A percentile compares a stretch with the other conserved stretches of the same genome.
phyloP scores from a whole-genome alignment of 2,329 filamentous ascomycete genomes.

The Iodosphaeria phyllophila region DNA sequence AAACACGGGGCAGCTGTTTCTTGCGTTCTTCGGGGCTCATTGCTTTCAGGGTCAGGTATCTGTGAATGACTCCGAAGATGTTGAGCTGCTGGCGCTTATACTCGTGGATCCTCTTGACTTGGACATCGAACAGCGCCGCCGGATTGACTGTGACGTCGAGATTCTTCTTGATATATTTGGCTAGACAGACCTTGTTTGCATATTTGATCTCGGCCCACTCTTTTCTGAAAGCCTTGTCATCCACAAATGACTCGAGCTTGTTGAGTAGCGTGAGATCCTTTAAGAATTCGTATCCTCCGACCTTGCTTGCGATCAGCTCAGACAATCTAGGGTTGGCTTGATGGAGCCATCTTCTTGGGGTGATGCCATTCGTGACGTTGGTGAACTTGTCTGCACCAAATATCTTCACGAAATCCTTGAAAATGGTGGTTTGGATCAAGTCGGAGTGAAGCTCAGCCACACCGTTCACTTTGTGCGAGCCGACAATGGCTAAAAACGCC shows the following conservation, averaged over 20 bases:
- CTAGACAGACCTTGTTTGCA: constrained; percentile 83
- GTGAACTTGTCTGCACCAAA: constrained; percentile 96
- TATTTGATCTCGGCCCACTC: constrained; percentile 96
- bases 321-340: constrained; percentile 91
- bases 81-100: constrained; percentile 99
- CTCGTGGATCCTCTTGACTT: constrained; percentile 98
- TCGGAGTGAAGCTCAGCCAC: constrained; percentile 96
- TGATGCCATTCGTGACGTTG: constrained; percentile 97
- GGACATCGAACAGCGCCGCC: constrained; percentile 78
- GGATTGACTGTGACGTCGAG: constrained; percentile 75
- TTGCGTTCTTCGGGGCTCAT: constrained; percentile 71
- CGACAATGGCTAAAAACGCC: constrained; percentile 87
- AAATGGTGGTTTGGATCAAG: constrained; percentile 96
- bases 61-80: constrained; percentile 93
- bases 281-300: constrained; percentile 66
- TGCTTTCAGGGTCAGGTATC: constrained; percentile 76
- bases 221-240: constrained; percentile 80
- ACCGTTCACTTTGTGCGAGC: constrained; percentile 97
- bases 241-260: constrained; percentile 64
- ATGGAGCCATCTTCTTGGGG: constrained; percentile 87
- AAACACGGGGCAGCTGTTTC: constrained; percentile 73
- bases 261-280: constrained; percentile 78
- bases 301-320: constrained; percentile 78
- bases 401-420: constrained; percentile 93
- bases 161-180: constrained; percentile 73